Base-by-base conservation (phyloP, 805 yeast species). In the Saccharomycopsis oosterbeekiorum region DNA sequence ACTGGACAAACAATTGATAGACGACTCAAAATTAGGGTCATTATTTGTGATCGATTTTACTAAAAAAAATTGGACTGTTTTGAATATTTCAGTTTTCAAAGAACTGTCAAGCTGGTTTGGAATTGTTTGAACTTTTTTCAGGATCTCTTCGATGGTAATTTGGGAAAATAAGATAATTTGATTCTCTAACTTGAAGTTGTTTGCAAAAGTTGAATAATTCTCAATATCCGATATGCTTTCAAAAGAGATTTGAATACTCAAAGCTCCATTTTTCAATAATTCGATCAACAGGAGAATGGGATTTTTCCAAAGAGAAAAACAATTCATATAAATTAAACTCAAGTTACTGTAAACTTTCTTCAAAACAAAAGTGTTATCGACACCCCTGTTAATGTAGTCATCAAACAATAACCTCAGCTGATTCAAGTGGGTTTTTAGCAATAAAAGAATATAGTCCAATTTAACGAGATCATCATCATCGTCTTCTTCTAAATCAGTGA, bases 271-370 rank as follows among this genome's bases (percentile, higher is more conserved):
- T 15, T 11, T 21, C 8, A 47, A 21, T 14, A 47, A 47, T 14
- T 47, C 53, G 19, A 47, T 47, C 8, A 75, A 41, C 1, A 75
- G 63, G 1, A 66, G 42, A 36, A 81, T 60, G 1, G 85, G 84
- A 57, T 75, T 67, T 5, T 59, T 55, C 80, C 84, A 81, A 2
- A 62, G 57, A 1, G 67, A 61, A 51, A 71, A 73, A 61, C 75
- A 71, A 56, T 73, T 70, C 40, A 78, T 70, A 69, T 75, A 86
- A 2, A 82, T 68, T 40, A 81, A 68, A 2, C 84, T 76, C 37
- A 85, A 66, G 57, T 83, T 80, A 6, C 87, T 79, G 58, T 86
- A 70, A 58, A 87, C 69, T 67, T 88, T 88, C 62, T 76, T 79
- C 26, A 82, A 70, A n/a, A 86, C 80, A 66, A 84, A 75, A 58